Conservation (phyloP, 345 rosid species). For the Rhodamnia rubescens region DNA sequence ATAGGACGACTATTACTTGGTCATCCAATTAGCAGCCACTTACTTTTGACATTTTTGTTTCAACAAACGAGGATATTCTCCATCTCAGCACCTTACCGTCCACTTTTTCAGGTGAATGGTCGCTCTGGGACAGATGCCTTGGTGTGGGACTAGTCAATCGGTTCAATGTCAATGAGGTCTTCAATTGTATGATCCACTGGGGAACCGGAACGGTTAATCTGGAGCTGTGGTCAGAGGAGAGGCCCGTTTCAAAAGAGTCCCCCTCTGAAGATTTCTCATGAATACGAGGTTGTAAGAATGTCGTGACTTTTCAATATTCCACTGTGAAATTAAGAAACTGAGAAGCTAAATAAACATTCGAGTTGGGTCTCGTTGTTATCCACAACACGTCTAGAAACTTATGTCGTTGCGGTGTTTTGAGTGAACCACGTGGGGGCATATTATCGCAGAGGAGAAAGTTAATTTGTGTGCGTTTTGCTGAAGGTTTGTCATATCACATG, state of each 20-base stretch:
- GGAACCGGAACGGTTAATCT: constrained; percentile 65
- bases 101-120: constrained; percentile 57
- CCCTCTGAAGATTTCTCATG: constrained; percentile 50
- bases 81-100: no score
- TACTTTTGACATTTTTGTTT: no score
- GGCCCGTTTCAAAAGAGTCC: constrained; percentile 68
- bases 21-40: not conserved
- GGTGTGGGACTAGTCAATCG: constrained; percentile 46
- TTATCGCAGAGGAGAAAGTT: not conserved
- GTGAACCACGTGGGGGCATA: not conserved
- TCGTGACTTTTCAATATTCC: no score
- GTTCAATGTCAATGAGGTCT: constrained; percentile 39
- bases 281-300: constrained; percentile 36
- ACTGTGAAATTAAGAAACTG: not conserved
- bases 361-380: not conserved
- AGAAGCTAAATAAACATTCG: not conserved
- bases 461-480: not conserved
- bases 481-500: not conserved
- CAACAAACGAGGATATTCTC: not conserved
- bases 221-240: constrained; percentile 85
- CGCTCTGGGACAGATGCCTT: constrained; percentile 52
- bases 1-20: not conserved
- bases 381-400: not conserved
- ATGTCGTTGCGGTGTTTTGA: not conserved
- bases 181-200: constrained; percentile 64